Conservation (phyloP, 2,329 filamentous ascomycete species). For the Phaeosphaeria sp. region DNA sequence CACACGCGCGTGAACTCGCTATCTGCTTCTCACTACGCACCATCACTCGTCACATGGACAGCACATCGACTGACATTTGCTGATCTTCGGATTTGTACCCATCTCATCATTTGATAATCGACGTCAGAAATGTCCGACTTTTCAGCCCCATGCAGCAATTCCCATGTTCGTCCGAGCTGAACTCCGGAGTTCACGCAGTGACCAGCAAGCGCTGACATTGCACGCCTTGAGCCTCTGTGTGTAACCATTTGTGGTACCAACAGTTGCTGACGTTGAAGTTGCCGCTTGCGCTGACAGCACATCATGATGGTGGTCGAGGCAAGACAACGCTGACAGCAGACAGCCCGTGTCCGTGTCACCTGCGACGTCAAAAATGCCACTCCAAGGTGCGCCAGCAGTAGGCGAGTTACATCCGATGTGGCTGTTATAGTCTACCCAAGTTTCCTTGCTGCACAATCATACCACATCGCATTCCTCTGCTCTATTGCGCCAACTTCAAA, state of each 20-base stretch:
- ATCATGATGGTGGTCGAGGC: neutral
- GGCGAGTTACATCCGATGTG: neutral
- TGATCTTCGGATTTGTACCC: neutral
- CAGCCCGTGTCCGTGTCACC: neutral
- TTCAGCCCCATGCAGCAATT: constrained; percentile 2
- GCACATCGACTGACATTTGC: neutral
- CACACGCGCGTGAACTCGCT: neutral
- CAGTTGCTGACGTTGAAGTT: neutral
- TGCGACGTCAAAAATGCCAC: neutral
- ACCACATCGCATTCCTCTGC: neutral
- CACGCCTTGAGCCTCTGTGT: neutral
- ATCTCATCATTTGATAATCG: neutral
- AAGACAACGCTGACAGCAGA: neutral
- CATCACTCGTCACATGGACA: neutral
- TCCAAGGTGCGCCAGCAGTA: neutral
- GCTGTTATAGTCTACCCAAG: neutral
- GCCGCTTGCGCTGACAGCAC: neutral
- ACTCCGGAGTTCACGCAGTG: constrained; percentile 4
- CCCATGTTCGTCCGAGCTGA: constrained; percentile 1
- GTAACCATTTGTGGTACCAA: constrained; percentile 1
- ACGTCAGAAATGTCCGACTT: constrained; percentile 2
- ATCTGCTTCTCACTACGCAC: neutral
- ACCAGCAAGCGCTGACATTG: constrained; percentile 10
- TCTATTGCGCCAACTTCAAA: neutral
- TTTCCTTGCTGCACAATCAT: neutral